Evolutionary conservation across 495 filamentous ascomycete genomes (phyloP), one percentile per base, ranked within the genome.

Genomic region (Parachaetomium inaequale): DNA sequence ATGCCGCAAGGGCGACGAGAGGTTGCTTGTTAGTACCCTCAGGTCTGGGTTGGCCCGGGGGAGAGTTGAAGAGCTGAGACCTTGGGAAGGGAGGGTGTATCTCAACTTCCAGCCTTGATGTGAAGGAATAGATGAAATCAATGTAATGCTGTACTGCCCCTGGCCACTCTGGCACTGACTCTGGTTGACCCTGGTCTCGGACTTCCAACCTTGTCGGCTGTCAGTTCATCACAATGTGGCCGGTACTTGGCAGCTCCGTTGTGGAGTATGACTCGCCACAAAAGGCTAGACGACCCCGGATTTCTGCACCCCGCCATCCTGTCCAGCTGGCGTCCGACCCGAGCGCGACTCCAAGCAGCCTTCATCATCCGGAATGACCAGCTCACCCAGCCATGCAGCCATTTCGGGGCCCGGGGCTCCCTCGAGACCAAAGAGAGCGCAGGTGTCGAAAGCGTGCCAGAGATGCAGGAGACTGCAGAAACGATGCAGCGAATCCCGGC

Each of bases 391-490:
- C 23, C 11, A 43, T 19, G 40, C 12, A 15, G 21, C n/a, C 42
- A 15, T 4, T 3, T 21, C 26, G 21, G 23, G 28, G n/a, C 6
- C n/a, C 2, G 4, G 17, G 7, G 2, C 55, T 15, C 25, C 11
- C 12, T 11, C 42, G 15, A 46, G 38, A 7, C n/a, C 25, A 21
- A 65, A 64, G 11, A 38, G 64, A 31, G 31, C 57, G 15, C 70
- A 72, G 34, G 72, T 74, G 3, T 66, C 72, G 32, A 67, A 65
- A 26, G 72, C 72, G 4, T 74, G 72, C 32, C 63, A 66, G 3
- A 59, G 72, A 45, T 74, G 72, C 53, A 71, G 63, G 42, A 64
- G 62, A 19, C 63, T 71, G 11, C 72, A 70, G 26, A 70, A 70
- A 28, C 68, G 66, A 0, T 74, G 72, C 55, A 72, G 70, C 58